phyloP scores from a whole-genome alignment of 148 eudicot genomes.

The Spergularia bocconei region DNA sequence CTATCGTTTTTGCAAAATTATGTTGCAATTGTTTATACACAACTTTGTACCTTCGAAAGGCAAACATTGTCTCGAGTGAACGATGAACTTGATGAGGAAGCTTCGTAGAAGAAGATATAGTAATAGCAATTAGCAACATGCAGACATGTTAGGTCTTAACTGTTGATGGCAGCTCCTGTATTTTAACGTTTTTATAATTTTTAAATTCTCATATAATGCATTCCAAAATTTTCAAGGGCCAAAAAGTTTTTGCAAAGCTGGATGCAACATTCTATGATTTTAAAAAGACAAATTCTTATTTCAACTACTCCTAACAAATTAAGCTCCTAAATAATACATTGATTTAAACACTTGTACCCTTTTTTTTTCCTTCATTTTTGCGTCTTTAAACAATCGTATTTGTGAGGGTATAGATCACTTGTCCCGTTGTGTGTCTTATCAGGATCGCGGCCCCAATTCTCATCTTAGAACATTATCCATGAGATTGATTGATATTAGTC shows the following conservation, averaged over 20 bases:
- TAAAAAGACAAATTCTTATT: too few species aligned
- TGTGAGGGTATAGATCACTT: too few species aligned
- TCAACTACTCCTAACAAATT: too few species aligned
- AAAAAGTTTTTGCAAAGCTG: not conserved
- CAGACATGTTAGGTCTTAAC: not conserved
- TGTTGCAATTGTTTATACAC: slow-evolving; percentile 7
- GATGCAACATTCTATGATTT: too few species aligned
- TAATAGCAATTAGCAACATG: not conserved
- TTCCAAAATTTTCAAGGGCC: not conserved
- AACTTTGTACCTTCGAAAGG: not conserved
- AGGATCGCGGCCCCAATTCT: too few species aligned
- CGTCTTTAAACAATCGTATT: too few species aligned
- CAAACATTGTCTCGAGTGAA: not conserved
- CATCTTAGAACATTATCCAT: too few species aligned
- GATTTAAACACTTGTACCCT: too few species aligned
- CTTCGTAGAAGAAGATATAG: slow-evolving; percentile 8
- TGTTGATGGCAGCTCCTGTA: slow-evolving; percentile 15
- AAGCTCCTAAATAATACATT: too few species aligned
- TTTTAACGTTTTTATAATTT: not conserved
- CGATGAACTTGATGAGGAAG: not conserved
- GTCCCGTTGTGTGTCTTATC: too few species aligned
- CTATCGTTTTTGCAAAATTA: not conserved
- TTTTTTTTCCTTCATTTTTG: too few species aligned
- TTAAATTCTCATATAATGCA: not conserved
- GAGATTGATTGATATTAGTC: too few species aligned